A percentile compares a stretch with the other conserved stretches of the same genome.
These are phyloP conservation scores for Kazachstania martiniae DNA, from an alignment of 805 yeast genomes.

Conservation along the genomic window DNA sequence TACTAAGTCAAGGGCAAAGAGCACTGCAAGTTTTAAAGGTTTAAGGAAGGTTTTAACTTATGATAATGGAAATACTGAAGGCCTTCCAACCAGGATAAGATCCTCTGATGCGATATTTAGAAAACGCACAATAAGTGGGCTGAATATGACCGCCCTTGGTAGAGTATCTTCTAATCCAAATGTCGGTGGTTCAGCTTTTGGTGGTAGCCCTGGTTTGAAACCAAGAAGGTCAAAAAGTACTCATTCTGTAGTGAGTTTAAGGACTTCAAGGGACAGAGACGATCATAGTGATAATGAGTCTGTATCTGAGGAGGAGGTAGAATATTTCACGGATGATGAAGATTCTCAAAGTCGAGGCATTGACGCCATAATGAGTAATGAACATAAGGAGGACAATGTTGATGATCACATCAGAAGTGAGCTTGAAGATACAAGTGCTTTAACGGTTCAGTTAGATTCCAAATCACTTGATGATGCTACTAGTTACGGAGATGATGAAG, in stretches of 20 bases:
- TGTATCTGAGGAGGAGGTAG: constrained; percentile 32
- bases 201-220: constrained; percentile 15
- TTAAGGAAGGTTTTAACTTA: constrained; percentile 19
- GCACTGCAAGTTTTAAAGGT: constrained; percentile 25
- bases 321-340: constrained; percentile 30
- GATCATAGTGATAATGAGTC: constrained; percentile 9
- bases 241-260: constrained; percentile 20
- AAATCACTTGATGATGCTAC: neutral
- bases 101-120: constrained; percentile 24
- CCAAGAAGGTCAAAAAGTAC: constrained; percentile 22
- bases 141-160: constrained; percentile 26
- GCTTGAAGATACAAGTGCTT: neutral
- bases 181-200: neutral
- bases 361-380: too few relatives aligned
- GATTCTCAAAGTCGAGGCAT: too few relatives aligned
- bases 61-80: constrained; percentile 14
- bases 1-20: constrained; percentile 24
- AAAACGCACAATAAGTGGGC: constrained; percentile 20
- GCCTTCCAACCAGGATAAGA: constrained; percentile 9
- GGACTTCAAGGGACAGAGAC: constrained; percentile 12
- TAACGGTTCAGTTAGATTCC: neutral
- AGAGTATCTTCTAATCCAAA: constrained; percentile 16
- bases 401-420: constrained; percentile 10
- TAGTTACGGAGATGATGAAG: too few relatives aligned
- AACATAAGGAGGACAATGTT: constrained; percentile 5